A percentile compares a stretch with the other conserved stretches of the same genome.
These are phyloP conservation scores for Cucumis hystrix DNA, from an alignment of 306 rosid species.

Conservation along the genomic window DNA sequence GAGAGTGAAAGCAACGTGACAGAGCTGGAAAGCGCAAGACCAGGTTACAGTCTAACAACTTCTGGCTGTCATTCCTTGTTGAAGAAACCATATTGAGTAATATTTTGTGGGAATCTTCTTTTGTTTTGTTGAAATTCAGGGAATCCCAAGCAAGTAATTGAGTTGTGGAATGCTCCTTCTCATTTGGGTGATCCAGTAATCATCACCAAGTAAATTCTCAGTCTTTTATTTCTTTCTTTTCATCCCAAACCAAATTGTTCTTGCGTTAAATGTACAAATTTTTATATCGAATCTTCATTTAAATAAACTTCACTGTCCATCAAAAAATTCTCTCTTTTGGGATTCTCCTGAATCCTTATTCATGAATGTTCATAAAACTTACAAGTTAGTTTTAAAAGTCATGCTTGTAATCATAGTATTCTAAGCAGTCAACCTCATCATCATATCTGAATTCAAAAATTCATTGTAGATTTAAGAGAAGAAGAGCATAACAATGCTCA, in stretches of 20 bases:
- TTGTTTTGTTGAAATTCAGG: neutral
- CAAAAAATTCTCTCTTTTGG: neutral
- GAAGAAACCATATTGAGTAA: constrained; percentile 1
- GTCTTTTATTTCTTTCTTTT: neutral
- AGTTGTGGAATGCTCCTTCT: constrained; percentile 13
- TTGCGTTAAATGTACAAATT: neutral
- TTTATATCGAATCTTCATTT: neutral
- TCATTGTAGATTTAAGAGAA: too few species aligned
- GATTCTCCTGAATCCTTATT: neutral
- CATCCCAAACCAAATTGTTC: neutral
- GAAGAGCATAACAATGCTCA: too few species aligned
- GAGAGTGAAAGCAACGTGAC: constrained; percentile 2
- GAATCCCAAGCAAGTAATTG: neutral
- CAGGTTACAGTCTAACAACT: constrained; percentile 49
- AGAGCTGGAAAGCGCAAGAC: constrained; percentile 12
- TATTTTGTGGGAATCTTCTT: neutral
- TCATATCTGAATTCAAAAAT: neutral
- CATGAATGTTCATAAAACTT: neutral
- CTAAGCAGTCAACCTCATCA: neutral
- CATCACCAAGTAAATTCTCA: constrained; percentile 1
- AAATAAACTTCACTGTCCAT: neutral
- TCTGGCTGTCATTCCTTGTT: constrained; percentile 14
- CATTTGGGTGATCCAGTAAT: constrained; percentile 11
- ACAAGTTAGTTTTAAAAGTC: too few species aligned
- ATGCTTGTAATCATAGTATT: too few species aligned